Base-by-base conservation (phyloP, 208 protist species). In the Leishmania aethiopica region DNA sequence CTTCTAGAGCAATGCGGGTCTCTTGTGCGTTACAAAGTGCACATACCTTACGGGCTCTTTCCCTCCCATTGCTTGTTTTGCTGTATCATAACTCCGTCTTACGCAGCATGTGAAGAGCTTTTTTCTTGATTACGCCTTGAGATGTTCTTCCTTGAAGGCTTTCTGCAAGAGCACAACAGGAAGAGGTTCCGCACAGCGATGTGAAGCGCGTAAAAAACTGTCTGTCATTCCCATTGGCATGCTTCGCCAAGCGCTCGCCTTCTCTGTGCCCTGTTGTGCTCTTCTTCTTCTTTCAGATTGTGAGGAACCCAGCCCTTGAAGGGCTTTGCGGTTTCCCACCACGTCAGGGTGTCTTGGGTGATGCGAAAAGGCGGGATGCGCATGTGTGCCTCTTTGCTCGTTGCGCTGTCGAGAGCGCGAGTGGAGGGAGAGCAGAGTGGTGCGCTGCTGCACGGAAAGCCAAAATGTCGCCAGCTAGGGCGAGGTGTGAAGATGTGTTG, bases 171-270 rank as follows among this genome's bases (percentile, higher is more conserved):
- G 3, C 8, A 6, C 7, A 35, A 49, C 4, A 53, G 40, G 67
- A 17, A 37, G 25, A 28, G 37, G 32, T 53, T 32, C n/a, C 42
- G 25, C 49, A 25, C 7, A 53, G 22, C 40, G 8, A n/a, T 28
- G 22, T 25, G 17, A 53, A 35, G 53, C 42, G 47, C 59, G 45
- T 81, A 57, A 17, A 59, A 59, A 7, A 35, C 37, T 83, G 35
- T 57, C 57, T 15, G 42, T 66, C 40, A 60, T 59, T 83, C 42
- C 47, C 51, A 66, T 45, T 22, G 47, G 59, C 66, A 78, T 67
- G 19, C 71, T 49, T 10, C 55, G 28, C 47, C 73, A 62, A 64
- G 11, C 37, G 22, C 55, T 55, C 32, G 4, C 53, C 55, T 69
- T 64, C 75, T 79, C 25, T 37, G 40, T 70, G 35, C 42, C 47